Base-by-base conservation (phyloP, 1,139 yeast species). In the Blastobotrys illinoisensis region DNA sequence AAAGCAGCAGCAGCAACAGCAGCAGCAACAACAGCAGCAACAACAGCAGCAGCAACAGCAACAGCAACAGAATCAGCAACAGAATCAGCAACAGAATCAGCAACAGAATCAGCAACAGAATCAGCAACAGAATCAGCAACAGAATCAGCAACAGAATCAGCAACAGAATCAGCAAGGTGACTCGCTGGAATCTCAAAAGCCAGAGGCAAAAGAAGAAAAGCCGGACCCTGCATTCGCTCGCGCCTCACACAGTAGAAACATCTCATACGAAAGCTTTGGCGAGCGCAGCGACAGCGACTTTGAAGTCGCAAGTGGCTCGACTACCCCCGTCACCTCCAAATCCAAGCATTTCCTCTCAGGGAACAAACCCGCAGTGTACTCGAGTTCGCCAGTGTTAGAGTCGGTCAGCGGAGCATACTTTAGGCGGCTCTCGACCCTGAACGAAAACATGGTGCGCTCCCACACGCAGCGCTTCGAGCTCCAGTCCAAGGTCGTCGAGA, bases 341-440 rank as follows among this genome's bases (percentile, higher is more conserved):
- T 32, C 40, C 40, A 32, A 32, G 16, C 40, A 32, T 32, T n/a
- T 32, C 40, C 40, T 32, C 23, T 21, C 23, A 6, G 23, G 23
- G 5, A 13, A 32, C 40, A 32, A 32, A n/a, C 11, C 40, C 3
- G 40, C 16, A 7, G 7, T n/a, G 40, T n/a, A 32, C 40, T 32
- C 40, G 40, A 32, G 61, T 1, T 62, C 68, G 5, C 67, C 67
- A 1, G 60, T 62, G 16, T 52, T 56, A 32, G 69, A 65, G 46
- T 52, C 83, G 2, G 60, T 62, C 7, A 60, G 67, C 1, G 68
- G 83, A 14, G 90, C 88, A 43, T 86, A 85, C 65, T 85, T 86
- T 66, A 76, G 86, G 61, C 75, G 95, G 56, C 70, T 86, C 49
- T 85, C 93, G 1, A 83, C 87, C 0, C 69, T 86, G 32, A 86